Evolutionary conservation across 169 alveolate species (phyloP).

Genomic region (Eimeria brunetti): DNA sequence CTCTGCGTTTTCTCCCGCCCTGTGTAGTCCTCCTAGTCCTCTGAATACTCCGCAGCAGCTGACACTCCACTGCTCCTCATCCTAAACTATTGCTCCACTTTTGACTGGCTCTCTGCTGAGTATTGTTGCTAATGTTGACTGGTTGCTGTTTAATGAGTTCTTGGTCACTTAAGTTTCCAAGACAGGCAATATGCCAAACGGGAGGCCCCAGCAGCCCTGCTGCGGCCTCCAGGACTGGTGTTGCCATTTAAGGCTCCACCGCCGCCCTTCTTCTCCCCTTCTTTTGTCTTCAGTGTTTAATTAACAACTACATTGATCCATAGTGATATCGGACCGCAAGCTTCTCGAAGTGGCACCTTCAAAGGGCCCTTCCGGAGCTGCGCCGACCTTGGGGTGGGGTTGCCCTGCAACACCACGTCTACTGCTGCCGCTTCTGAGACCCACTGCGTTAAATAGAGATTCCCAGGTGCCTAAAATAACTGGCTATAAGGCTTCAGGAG

Average conservation of each 20-base stretch:
- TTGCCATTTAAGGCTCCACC: neutral
- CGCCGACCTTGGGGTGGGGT: neutral
- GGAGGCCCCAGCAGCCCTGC: too few species aligned
- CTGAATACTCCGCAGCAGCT: too few species aligned
- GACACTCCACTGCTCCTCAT: too few species aligned
- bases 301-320: neutral
- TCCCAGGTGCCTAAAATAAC: neutral
- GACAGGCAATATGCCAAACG: too few species aligned
- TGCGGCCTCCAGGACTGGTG: neutral
- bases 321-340: neutral
- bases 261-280: neutral
- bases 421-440: neutral
- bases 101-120: too few species aligned
- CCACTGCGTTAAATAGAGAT: neutral
- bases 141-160: too few species aligned
- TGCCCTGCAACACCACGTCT: neutral
- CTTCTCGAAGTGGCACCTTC: neutral
- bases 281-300: too few species aligned
- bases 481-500: neutral
- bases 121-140: too few species aligned
- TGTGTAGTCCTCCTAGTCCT: too few species aligned
- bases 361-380: neutral
- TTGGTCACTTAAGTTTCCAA: too few species aligned
- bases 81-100: too few species aligned
- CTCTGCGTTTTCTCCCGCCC: too few species aligned